Evolutionary conservation across 495 filamentous ascomycete genomes (phyloP), one percentile per base, ranked within the genome.

Genomic region (Staphylotrichum tortipilum): DNA sequence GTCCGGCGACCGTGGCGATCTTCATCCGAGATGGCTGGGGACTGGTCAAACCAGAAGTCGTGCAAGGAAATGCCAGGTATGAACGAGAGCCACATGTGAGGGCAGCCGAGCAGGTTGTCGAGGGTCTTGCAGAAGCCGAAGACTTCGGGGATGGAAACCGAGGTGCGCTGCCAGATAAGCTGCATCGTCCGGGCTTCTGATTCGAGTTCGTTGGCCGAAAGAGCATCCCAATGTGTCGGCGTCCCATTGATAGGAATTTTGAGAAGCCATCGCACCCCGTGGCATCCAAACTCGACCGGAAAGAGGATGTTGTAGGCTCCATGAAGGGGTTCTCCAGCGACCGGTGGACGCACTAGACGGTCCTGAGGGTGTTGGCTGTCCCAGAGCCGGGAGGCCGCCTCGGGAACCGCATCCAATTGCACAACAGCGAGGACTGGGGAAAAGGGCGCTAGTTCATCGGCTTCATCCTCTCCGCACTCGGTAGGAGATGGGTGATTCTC

Each of bases 111-210:
- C 31, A 19, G 17, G 42, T 45, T 45, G 42, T 45, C 42, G 29
- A 22, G 29, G 23, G 42, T 33, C 35, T 4, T 12, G 29, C 42
- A 34, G 30, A 34, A 45, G 33, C 18, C 42, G 30, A 45, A 34
- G 29, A 45, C 42, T 29, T 45, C 29, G 19, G 42, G 42, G 29
- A 33, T 4, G 18, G 42, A 19, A 19, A 45, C 24, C 7, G 42
- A 23, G 18, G 42, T 45, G 14, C 18, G 29, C 29, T 45, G n/a
- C 30, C 29, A 30, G 14, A 45, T 45, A 30, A 45, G 42, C 18
- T 45, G 29, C 30, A 45, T 45, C 23, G 42, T 45, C 42, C 29
- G 42, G 42, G 42, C 42, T 35, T 45, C 42, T 14, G 42, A 45
- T 34, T 34, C 42, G 11, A 45, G 42, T 14, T 34, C 42, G 42